phyloP scores from a whole-genome alignment of 2,329 filamentous ascomycete genomes.

The Pseudogymnoascus sp. region DNA sequence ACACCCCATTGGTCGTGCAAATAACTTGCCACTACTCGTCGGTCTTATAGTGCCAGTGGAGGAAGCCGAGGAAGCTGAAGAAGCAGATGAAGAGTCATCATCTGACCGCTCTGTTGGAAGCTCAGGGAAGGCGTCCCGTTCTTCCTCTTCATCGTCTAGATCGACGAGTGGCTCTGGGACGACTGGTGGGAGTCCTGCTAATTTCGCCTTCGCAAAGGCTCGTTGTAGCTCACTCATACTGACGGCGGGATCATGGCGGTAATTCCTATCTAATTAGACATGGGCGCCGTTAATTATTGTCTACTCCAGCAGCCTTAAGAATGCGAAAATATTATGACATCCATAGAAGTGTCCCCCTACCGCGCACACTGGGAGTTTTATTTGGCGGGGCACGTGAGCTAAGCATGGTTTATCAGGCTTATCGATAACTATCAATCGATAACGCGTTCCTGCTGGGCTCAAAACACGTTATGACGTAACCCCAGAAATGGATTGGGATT shows the following conservation, averaged over 20 bases:
- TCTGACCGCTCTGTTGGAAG: conserved; percentile 32
- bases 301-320: not conserved
- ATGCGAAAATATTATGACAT: not conserved
- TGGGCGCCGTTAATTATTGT: not conserved
- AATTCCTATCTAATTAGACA: not conserved
- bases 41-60: conserved; percentile 89
- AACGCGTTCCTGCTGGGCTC: not conserved
- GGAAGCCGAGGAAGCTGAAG: conserved; percentile 75
- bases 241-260: conserved; percentile 11
- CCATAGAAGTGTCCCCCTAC: not conserved
- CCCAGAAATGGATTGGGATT: not conserved
- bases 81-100: conserved; percentile 64
- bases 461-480: not conserved
- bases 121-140: conserved; percentile 32
- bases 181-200: conserved; percentile 53
- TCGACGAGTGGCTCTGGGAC: conserved; percentile 43
- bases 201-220: conserved; percentile 68
- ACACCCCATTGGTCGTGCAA: conserved; percentile 62
- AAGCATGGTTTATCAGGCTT: not conserved
- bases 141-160: conserved; percentile 44
- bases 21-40: conserved; percentile 62
- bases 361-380: not conserved
- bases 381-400: conserved; percentile 4
- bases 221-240: conserved; percentile 75
- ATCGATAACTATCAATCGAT: not conserved